Conservation (phyloP, 495 filamentous ascomycete genomes). For the Trypethelium eluteriae region DNA sequence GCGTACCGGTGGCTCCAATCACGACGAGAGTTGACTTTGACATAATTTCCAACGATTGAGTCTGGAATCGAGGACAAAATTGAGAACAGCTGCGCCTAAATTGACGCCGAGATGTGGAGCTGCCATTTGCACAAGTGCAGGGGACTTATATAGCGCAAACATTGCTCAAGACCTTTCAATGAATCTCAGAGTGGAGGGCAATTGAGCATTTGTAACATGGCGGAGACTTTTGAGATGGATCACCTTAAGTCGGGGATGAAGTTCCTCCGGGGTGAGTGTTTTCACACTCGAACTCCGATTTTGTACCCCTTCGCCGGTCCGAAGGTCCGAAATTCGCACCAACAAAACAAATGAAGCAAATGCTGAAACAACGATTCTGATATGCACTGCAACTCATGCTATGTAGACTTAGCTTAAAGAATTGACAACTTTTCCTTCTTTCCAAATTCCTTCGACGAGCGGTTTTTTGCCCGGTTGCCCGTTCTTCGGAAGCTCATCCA, state of each 20-base stretch:
- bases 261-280: not conserved
- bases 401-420: not conserved
- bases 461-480: not conserved
- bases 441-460: conserved; percentile 13
- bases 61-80: not conserved
- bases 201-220: not conserved
- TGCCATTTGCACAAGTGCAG: not conserved
- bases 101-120: not conserved
- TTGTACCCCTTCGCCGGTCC: not conserved
- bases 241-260: not conserved
- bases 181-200: not conserved
- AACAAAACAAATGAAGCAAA: not conserved
- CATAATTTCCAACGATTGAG: not conserved
- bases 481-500: conserved; percentile 9
- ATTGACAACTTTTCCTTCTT: conserved; percentile 6
- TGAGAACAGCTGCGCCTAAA: not conserved
- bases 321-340: not conserved
- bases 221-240: not conserved
- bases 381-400: not conserved
- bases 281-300: not conserved
- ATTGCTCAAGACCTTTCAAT: not conserved
- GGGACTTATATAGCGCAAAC: not conserved
- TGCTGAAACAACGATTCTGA: not conserved
- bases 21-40: conserved; percentile 18
- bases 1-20: conserved; percentile 41